Conservation (phyloP, 768 basidiomycete species). For the Rossbeevera mucosa region DNA sequence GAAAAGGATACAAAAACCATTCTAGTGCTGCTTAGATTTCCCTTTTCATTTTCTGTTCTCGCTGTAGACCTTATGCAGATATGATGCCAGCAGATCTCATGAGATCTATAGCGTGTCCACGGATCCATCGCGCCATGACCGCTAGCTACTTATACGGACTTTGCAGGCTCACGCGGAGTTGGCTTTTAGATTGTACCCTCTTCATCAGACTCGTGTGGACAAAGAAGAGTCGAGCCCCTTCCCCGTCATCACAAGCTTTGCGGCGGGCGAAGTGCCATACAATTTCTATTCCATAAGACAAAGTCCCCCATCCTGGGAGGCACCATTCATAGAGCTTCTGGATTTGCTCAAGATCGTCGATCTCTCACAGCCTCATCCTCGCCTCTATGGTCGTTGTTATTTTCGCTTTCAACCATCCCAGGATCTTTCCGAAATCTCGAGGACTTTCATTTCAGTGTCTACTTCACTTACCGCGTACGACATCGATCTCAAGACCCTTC, state of each 20-base stretch:
- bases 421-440: slow-evolving; percentile 12
- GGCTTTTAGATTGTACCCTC: neutral
- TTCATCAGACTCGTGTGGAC: slow-evolving; percentile 8
- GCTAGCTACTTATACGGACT: neutral
- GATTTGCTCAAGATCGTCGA: slow-evolving; percentile 2
- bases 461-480: neutral
- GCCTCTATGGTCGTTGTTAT: neutral
- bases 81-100: neutral
- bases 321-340: slow-evolving; percentile 12
- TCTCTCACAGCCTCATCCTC: neutral
- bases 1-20: too few relatives aligned
- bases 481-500: slow-evolving; percentile 8
- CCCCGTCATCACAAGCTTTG: slow-evolving; percentile 11
- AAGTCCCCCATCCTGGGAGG: slow-evolving; percentile 1
- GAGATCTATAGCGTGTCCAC: neutral
- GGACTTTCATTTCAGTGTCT: slow-evolving; percentile 9
- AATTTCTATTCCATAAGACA: neutral
- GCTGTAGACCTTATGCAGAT: neutral
- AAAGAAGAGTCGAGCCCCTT: neutral
- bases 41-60: neutral
- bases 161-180: slow-evolving; percentile 4
- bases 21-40: neutral
- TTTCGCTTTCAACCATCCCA: slow-evolving; percentile 15
- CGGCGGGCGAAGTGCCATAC: neutral
- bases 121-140: neutral